Conservation (phyloP, 441 rosid species). For the Brassica balearica region DNA sequence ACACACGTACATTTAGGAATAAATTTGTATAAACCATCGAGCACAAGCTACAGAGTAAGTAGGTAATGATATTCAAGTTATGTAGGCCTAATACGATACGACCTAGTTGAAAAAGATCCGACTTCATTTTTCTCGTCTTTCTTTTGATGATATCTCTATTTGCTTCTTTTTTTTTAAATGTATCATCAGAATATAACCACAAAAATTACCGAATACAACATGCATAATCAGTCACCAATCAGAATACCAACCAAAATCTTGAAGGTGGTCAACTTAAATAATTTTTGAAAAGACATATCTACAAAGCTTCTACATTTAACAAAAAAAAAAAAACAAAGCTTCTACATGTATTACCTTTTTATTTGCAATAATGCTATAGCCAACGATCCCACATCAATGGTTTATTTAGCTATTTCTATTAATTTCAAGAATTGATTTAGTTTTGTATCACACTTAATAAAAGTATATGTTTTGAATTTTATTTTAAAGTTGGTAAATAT, state of each 20-base stretch:
- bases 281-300: not conserved
- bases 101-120: not conserved
- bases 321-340: not conserved
- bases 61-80: not conserved
- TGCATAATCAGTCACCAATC: not conserved
- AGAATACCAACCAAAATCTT: not conserved
- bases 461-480: not conserved
- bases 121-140: not conserved
- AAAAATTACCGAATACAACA: not conserved
- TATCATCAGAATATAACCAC: not conserved
- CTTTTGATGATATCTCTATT: not conserved
- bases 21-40: not conserved
- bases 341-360: not conserved
- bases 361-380: not conserved
- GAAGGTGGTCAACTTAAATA: not conserved
- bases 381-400: not conserved
- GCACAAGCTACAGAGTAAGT: slow-evolving; percentile 1
- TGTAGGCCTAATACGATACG: not conserved
- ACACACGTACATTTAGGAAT: not conserved
- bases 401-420: not conserved
- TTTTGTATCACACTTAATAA: not conserved
- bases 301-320: not conserved
- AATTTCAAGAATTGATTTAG: not conserved
- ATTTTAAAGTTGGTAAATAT: not conserved
- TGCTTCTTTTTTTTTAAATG: not conserved